Evolutionary conservation across 805 yeast genomes (phyloP).

Genomic region (Cyberlindnera nakhonratchasimensis): DNA sequence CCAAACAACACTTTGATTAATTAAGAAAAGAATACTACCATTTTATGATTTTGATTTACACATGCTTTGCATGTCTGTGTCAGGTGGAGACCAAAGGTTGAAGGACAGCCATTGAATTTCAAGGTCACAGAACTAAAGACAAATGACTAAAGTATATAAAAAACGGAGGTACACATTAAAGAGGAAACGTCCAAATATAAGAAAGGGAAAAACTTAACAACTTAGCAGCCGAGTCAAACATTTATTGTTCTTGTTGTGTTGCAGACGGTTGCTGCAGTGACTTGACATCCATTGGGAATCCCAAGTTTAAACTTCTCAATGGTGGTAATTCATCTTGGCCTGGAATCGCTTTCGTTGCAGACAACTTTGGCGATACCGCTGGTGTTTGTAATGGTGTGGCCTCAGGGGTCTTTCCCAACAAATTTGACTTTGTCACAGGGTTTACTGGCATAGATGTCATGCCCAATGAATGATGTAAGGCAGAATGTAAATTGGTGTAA

Average conservation of each 20-base stretch:
- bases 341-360: conserved; percentile 6
- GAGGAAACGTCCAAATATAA: background rate
- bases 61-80: no score
- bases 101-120: no score
- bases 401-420: conserved; percentile 30
- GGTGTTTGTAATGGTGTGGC: conserved; percentile 29
- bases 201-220: background rate
- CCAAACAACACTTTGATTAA: background rate
- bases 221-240: background rate
- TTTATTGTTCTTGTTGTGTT: conserved; percentile 1
- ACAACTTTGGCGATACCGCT: conserved; percentile 25
- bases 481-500: conserved; percentile 25
- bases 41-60: no score
- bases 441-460: conserved; percentile 18
- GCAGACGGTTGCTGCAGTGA: background rate
- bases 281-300: conserved; percentile 23
- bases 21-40: no score
- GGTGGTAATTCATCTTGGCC: conserved; percentile 27
- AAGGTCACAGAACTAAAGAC: background rate
- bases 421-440: conserved; percentile 13
- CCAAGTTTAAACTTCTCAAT: conserved; percentile 26
- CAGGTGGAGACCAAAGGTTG: no score
- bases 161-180: background rate
- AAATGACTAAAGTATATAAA: background rate
- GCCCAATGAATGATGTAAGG: conserved; percentile 20